Conservation (phyloP, 495 filamentous ascomycete genomes). For the Pyronema domesticum region DNA sequence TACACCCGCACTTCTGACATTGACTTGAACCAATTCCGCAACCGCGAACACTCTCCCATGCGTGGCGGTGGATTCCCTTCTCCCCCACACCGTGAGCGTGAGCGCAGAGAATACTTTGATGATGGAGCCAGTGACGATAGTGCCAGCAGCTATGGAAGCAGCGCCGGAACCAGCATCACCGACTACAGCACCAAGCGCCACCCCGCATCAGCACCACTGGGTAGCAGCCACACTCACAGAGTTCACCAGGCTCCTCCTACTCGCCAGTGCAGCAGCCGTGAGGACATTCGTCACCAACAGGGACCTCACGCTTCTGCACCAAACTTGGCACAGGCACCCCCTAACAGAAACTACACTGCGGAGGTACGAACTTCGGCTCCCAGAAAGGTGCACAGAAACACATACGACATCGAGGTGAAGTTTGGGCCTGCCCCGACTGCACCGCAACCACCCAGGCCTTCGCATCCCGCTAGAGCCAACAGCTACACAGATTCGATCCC, state of each 20-base stretch:
- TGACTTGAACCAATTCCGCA: conserved; percentile 2
- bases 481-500: neutral
- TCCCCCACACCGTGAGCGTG: neutral
- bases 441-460: neutral
- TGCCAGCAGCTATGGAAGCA: conserved; percentile 1
- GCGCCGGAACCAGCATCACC: conserved; percentile 1
- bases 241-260: neutral
- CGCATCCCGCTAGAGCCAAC: neutral
- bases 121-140: conserved; percentile 4
- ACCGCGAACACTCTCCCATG: neutral
- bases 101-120: neutral
- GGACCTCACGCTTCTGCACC: neutral
- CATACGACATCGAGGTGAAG: conserved; percentile 6
- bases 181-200: neutral
- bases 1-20: conserved; percentile 3
- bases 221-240: neutral
- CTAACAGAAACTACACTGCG: neutral
- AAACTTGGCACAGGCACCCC: neutral
- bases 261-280: neutral
- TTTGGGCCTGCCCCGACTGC: neutral
- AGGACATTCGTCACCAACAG: neutral
- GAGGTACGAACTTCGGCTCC: neutral
- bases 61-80: neutral
- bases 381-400: neutral
- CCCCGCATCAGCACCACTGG: neutral